Base-by-base conservation (phyloP, 2,329 filamentous ascomycete genomes). In the Sporothrix sp. region DNA sequence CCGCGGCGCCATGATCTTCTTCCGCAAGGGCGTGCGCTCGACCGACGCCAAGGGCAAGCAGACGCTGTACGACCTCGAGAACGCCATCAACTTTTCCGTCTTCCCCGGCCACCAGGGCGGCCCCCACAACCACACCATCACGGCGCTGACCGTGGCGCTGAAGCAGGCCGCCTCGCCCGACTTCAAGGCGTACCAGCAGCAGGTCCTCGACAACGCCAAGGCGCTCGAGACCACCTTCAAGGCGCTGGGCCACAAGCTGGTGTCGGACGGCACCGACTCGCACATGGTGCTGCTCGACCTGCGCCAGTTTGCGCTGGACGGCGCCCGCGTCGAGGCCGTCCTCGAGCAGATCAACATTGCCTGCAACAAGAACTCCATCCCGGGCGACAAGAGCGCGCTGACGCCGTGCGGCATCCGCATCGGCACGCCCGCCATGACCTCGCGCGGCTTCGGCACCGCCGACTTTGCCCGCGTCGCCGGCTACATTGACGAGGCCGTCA, bases 1-100 rank as follows among this genome's bases (percentile, higher is more conserved):
- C 54, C 88, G 93, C 68, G 93, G 93, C 64, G 93, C 93, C 66
- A 98, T 98, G 93, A 98, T 98, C 74, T 98, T 98, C 81, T 98
- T 90, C 83, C 87, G 93, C 71, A 96, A 95, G 76, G 93, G 93
- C 57, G 84, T 96, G 55, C 86, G 91, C 64, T 88, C 85, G 63
- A 85, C 85, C 50, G 87, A 97, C 66, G 74, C 85, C 70, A 96
- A 96, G 79, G 89, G 89, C 63, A 91, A 95, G 73, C 80, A 91
- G 75, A 84, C 78, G 47, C 74, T 90, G 62, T 98, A 96, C 68
- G 89, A 98, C 64, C 81, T 98, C 30, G 93, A 98, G 76, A 81
- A 83, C 61, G 87, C 89, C 51, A 98, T 98, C 77, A 98, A 98
- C 76, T 90, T 94, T 70, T 97, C 93, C 52, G 93, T 98, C 67